A percentile compares a stretch with the other conserved stretches of the same genome.
These are phyloP conservation scores for Botryotinia calthae DNA, from an alignment of 2,329 filamentous ascomycete genomes.

Conservation along the genomic window DNA sequence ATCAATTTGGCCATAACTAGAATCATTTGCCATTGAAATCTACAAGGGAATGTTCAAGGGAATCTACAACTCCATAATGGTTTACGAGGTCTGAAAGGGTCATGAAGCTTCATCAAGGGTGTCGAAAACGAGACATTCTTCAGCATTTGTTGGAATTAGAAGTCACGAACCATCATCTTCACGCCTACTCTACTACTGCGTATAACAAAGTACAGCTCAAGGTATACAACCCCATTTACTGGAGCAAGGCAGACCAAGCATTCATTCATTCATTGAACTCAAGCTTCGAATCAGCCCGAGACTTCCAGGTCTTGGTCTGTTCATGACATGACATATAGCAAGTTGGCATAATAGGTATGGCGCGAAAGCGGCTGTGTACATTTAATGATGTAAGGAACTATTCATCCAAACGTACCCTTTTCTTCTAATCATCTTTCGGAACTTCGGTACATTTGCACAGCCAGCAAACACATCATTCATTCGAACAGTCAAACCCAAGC, in stretches of 20 bases:
- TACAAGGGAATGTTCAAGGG: background rate
- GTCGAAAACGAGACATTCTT: background rate
- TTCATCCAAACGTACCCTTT: background rate
- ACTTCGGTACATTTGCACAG: constrained; percentile 1
- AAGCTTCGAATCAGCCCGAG: constrained; percentile 11
- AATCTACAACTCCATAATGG: background rate
- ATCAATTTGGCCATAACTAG: background rate
- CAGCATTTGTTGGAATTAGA: background rate
- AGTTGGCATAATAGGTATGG: background rate
- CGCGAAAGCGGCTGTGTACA: constrained; percentile 13
- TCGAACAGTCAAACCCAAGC: background rate
- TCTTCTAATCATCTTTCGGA: background rate
- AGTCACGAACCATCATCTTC: background rate
- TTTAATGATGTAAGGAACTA: constrained; percentile 3
- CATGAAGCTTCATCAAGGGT: background rate
- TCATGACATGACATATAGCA: background rate
- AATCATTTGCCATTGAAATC: background rate
- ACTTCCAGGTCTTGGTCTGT: background rate
- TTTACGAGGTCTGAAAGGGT: background rate
- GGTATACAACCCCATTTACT: constrained; percentile 7
- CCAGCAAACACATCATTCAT: constrained; percentile 1
- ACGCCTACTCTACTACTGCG: background rate
- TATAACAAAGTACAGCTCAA: background rate
- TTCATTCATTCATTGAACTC: background rate
- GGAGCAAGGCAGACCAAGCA: constrained; percentile 17